A percentile compares a stretch with the other conserved stretches of the same genome.
Evolutionary conservation across 352 stramenopile genomes (phyloP).

Genomic region (Phytophthora multivora): DNA sequence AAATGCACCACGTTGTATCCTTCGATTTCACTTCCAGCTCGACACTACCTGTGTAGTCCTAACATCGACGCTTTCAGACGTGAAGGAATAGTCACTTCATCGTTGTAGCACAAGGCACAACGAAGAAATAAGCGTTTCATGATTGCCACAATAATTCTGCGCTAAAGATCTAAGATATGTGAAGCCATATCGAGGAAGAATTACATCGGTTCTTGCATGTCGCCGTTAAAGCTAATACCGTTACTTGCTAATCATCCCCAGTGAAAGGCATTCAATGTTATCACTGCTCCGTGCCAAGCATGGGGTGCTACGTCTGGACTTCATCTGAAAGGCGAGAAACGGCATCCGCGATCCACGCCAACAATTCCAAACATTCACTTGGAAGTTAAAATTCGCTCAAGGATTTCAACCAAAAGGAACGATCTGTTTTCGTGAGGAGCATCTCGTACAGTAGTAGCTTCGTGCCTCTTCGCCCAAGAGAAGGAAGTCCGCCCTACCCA

Average conservation of each 20-base stretch:
- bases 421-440: conserved; percentile 16
- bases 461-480: conserved; percentile 9
- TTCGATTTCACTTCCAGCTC: too few relatives aligned
- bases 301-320: not conserved
- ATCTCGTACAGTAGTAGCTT: not conserved
- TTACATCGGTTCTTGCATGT: not conserved
- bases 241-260: not conserved
- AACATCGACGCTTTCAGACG: too few relatives aligned
- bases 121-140: too few relatives aligned
- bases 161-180: not conserved
- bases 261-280: not conserved
- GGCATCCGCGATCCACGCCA: not conserved
- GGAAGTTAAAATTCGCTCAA: too few relatives aligned
- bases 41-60: too few relatives aligned
- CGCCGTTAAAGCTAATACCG: not conserved
- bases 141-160: not conserved
- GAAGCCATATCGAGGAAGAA: not conserved
- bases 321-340: conserved; percentile 22
- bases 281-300: not conserved
- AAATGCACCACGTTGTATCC: too few relatives aligned
- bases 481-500: not conserved
- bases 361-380: too few relatives aligned
- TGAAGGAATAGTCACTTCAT: too few relatives aligned
- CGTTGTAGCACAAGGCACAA: too few relatives aligned
- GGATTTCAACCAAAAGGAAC: too few relatives aligned